Evolutionary conservation across 164 flowering plant species (phyloP).

Genomic region (Magnolia kwangsiensis): DNA sequence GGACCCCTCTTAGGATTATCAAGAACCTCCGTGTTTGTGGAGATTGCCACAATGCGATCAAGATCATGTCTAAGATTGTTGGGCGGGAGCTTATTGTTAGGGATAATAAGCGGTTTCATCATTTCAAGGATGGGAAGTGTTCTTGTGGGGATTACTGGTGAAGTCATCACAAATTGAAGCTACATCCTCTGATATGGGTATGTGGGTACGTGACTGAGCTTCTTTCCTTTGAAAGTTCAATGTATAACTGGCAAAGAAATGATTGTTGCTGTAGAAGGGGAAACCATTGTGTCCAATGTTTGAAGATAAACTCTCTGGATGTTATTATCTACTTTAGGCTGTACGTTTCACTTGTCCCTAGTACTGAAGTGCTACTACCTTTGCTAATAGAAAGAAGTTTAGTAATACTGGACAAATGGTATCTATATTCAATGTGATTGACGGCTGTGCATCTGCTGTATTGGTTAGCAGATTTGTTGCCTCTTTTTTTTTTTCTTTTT

Average conservation of each 20-base stretch:
- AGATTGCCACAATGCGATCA: constrained; percentile 88
- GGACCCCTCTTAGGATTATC: constrained; percentile 72
- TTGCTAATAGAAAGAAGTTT: not conserved
- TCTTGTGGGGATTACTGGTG: constrained; percentile 92
- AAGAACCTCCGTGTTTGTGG: constrained; percentile 85
- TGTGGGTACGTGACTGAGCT: constrained; percentile 6
- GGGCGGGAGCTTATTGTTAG: constrained; percentile 87
- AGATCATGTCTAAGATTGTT: constrained; percentile 84
- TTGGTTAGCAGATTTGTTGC: too few species aligned
- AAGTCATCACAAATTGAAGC: constrained; percentile 1
- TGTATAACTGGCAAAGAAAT: not conserved
- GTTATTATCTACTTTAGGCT: not conserved
- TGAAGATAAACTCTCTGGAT: constrained; percentile 3
- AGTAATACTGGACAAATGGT: too few species aligned
- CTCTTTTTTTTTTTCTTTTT: too few species aligned
- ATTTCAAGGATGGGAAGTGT: constrained; percentile 84
- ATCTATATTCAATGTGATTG: too few species aligned
- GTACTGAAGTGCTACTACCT: not conserved
- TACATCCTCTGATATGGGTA: constrained; percentile 9
- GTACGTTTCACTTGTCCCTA: not conserved
- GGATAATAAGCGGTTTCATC: constrained; percentile 85
- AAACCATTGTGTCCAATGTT: not conserved
- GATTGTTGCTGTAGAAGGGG: not conserved
- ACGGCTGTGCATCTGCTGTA: too few species aligned
- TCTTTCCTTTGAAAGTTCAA: not conserved